Percentiles rank a stretch among this genome's conserved stretches.
Conservation (phyloP, 176 grass and related monocot genomes). For the Olyra latifolia region DNA sequence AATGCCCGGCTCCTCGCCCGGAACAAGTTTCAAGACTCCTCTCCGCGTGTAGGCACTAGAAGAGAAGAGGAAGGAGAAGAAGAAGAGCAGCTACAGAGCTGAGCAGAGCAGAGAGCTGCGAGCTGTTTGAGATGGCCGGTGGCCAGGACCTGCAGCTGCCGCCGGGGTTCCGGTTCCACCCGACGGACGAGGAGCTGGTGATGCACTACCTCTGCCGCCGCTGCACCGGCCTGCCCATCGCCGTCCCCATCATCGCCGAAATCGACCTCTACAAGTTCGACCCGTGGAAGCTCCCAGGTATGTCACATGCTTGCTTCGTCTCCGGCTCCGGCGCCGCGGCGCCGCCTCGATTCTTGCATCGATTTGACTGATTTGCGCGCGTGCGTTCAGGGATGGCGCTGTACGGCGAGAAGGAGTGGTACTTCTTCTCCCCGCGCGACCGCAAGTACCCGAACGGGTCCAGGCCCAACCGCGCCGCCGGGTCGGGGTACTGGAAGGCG, state of each 20-base stretch:
- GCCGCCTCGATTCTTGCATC: too few species aligned
- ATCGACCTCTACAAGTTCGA: slow-evolving; percentile 97
- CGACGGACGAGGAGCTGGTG: slow-evolving; percentile 94
- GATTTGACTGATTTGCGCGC: not conserved
- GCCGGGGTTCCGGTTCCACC: slow-evolving; percentile 97
- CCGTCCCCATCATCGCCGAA: slow-evolving; percentile 89
- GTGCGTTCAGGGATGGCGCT: slow-evolving; percentile 63
- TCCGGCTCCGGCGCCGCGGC: too few species aligned
- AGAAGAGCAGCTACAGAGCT: not conserved
- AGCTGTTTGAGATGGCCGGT: slow-evolving; percentile 36
- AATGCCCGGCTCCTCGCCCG: slow-evolving; percentile 47
- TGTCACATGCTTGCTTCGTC: not conserved
- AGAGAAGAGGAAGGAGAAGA: not conserved
- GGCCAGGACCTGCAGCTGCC: slow-evolving; percentile 61
- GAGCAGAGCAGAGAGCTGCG: not conserved
- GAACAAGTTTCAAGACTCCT: slow-evolving; percentile 70
- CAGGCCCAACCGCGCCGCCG: slow-evolving; percentile 71
- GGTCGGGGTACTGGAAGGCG: slow-evolving; percentile 91
- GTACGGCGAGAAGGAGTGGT: slow-evolving; percentile 96
- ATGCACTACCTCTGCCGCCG: slow-evolving; percentile 95
- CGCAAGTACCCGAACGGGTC: slow-evolving; percentile 92
- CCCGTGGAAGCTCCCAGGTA: slow-evolving; percentile 88
- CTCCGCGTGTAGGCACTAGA: slow-evolving; percentile 10
- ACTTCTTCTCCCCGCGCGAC: slow-evolving; percentile 92
- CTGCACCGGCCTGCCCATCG: slow-evolving; percentile 66